Base-by-base conservation (phyloP, 108 stramenopile genomes). In the Phaeodactylum tricornutum region DNA sequence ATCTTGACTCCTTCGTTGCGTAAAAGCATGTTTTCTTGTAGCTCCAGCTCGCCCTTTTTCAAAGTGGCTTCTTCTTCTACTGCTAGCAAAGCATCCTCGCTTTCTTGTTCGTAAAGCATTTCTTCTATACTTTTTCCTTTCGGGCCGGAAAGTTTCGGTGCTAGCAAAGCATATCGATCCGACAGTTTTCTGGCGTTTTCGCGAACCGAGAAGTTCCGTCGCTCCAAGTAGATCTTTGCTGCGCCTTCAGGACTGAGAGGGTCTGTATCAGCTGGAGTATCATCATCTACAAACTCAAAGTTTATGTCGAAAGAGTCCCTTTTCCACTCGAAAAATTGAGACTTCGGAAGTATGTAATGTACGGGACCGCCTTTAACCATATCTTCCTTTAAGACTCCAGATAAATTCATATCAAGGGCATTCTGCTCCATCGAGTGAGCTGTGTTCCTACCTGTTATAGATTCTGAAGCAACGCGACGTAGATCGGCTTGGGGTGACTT, bases 211-310 rank as follows among this genome's bases (percentile, higher is more conserved):
- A 20, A 21, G 52, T 93, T 92, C 25, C 92, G 69, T 23, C 61
- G 66, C 43, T 57, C 53, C 11, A 65, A 67, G 57, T 93, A 93
- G 29, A 71, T 56, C 22, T 67, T 40, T 7, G 87, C 59, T 25
- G 81, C 87, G 17, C 87, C 92, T 6, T 50, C 66, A 9, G 72
- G 74, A 53, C 84, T 77, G 47, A 93, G 66, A 17, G 82, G 78
- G 53, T 95, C 94, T 2, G 45, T 47, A 11, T 55, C 57, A 2
- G 26, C 27, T 28, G 49, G 49, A 4, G 42, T 23, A 1, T 38
- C 38, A 15, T 43, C 53, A 16, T 16, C 3, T 16, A 3, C 11
- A 7, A 16, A 33, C 20, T 57, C 57, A 33, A 34, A 57, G 34
- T 43, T 69, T 8, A 29, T 45, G 21, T 61, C 60, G 57, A 87